These are phyloP conservation scores for Taphrina betulina DNA, from an alignment of 1,139 yeast species.

Conservation along the genomic window DNA sequence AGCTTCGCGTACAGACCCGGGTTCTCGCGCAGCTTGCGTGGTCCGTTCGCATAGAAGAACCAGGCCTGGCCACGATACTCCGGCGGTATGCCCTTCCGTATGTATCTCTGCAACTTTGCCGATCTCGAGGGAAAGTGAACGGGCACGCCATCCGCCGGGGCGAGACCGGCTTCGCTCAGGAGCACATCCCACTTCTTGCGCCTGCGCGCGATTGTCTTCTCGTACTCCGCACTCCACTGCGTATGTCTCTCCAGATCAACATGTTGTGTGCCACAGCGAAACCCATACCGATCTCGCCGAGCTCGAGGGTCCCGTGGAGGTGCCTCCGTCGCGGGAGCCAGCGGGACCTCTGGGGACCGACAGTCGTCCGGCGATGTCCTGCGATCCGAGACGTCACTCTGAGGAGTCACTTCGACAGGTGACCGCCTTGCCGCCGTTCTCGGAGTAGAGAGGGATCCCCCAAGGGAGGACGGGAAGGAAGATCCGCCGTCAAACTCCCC, in stretches of 20 bases:
- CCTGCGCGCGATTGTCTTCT: constrained; percentile 61
- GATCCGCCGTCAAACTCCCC: background rate
- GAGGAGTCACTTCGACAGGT: background rate
- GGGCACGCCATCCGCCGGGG: constrained; percentile 50
- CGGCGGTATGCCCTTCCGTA: constrained; percentile 90
- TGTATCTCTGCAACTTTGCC: constrained; percentile 75
- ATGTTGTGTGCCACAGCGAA: constrained; percentile 17
- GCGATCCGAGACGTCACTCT: background rate
- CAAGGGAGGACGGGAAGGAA: background rate
- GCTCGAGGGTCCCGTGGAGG: no score
- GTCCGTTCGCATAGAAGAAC: constrained; percentile 83
- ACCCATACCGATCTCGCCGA: constrained; percentile 29
- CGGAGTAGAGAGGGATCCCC: background rate
- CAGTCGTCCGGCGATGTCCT: background rate
- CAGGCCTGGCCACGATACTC: constrained; percentile 97
- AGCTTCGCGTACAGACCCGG: constrained; percentile 66
- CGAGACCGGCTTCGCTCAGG: constrained; percentile 62
- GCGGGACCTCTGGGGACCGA: background rate
- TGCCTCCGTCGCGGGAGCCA: background rate
- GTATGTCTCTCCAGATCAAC: constrained; percentile 4
- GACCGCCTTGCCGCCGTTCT: background rate
- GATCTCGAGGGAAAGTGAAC: constrained; percentile 76
- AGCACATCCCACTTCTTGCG: constrained; percentile 72
- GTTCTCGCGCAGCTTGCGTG: constrained; percentile 47
- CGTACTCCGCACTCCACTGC: constrained; percentile 37